Percentiles rank a stretch among this genome's conserved stretches.
Evolutionary conservation across 1,284 basidiomycete genomes (phyloP).

Genomic region (Cryptococcus hybrid): DNA sequence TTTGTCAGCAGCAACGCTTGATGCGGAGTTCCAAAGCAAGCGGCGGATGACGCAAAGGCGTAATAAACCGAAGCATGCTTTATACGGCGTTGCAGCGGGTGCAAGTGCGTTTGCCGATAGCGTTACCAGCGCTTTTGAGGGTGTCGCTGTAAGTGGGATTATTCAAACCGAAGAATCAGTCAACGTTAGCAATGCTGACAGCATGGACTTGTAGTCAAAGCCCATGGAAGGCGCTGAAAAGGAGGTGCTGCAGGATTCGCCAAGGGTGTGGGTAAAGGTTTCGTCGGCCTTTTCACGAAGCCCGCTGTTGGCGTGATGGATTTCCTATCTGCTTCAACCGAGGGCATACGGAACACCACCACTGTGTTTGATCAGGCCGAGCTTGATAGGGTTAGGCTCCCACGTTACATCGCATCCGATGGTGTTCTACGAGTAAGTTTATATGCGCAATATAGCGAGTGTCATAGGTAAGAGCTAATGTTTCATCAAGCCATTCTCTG

Average conservation of each 20-base stretch:
- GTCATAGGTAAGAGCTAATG: not conserved
- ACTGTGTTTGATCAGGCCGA: constrained; percentile 95
- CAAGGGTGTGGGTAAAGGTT: constrained; percentile 94
- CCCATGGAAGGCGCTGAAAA: constrained; percentile 95
- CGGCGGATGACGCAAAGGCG: constrained; percentile 84
- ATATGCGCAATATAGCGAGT: not conserved
- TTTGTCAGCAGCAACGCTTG: constrained; percentile 92
- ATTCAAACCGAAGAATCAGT: not conserved
- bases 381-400: constrained; percentile 84
- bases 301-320: constrained; percentile 97
- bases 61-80: constrained; percentile 93
- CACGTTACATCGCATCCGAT: constrained; percentile 81
- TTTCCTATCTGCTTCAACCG: constrained; percentile 91
- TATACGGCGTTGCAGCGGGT: constrained; percentile 94
- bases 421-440: constrained; percentile 73
- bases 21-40: constrained; percentile 90
- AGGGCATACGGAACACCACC: constrained; percentile 97
- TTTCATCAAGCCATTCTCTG: constrained; percentile 68
- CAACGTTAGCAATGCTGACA: not conserved
- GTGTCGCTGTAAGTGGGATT: constrained; percentile 70
- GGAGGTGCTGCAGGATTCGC: constrained; percentile 96
- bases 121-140: constrained; percentile 93
- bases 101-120: constrained; percentile 92
- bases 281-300: constrained; percentile 88
- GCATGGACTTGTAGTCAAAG: constrained; percentile 62